A percentile compares a stretch with the other conserved stretches of the same genome.
These are phyloP conservation scores for Coffea eugenioides DNA, from an alignment of 257 asterid species.

Conservation along the genomic window DNA sequence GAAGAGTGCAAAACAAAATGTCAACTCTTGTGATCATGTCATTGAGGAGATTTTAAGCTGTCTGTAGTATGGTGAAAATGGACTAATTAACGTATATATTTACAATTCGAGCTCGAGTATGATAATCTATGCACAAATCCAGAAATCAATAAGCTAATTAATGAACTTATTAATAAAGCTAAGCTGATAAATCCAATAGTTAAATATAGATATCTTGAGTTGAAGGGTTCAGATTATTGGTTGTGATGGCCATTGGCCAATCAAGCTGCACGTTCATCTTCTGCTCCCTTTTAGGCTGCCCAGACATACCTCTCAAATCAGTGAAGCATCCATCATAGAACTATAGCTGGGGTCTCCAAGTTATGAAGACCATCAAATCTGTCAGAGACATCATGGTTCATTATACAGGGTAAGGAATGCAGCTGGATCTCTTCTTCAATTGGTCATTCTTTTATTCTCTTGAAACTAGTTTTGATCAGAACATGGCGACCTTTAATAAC, in stretches of 20 bases:
- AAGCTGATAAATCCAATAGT: background rate
- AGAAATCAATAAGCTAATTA: background rate
- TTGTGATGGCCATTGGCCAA: background rate
- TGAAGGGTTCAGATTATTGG: background rate
- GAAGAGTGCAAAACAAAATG: too few relatives aligned
- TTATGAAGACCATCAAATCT: conserved; percentile 2
- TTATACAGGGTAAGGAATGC: background rate
- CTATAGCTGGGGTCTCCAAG: background rate
- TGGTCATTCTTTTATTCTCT: background rate
- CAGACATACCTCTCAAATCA: background rate
- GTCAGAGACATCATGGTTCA: background rate
- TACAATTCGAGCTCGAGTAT: background rate
- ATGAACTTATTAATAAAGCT: background rate
- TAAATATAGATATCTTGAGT: background rate
- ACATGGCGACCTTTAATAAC: background rate
- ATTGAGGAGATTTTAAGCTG: too few relatives aligned
- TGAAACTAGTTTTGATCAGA: background rate
- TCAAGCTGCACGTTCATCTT: background rate
- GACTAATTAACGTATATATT: background rate
- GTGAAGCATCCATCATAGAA: background rate
- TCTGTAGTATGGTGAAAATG: background rate
- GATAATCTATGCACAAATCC: background rate
- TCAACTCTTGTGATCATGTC: too few relatives aligned
- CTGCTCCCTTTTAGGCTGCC: background rate
- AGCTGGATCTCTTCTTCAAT: background rate